Evolutionary conservation across 257 asterid species (phyloP), one percentile per base, ranked within the genome.

Genomic region (Mentha longifolia): DNA sequence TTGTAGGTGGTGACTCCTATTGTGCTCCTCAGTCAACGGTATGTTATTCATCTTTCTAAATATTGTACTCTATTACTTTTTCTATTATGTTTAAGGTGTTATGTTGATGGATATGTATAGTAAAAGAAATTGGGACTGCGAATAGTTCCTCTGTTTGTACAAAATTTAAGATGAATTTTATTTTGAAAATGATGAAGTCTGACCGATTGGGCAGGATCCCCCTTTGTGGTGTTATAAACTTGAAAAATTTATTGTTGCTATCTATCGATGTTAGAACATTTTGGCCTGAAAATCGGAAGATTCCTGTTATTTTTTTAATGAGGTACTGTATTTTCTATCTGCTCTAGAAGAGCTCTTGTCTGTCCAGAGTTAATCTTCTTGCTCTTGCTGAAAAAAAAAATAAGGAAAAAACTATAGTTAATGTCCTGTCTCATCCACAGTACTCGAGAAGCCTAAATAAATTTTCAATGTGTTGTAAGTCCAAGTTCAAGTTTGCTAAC

Each of bases 11-110:
- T 94, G 80, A 94, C 99, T 63, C 99, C 99, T 55, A 84, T 94
- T 63, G 99, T 97, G 19, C 99, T 97, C 72, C 78, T 94, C 74
- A 94, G 99, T 81, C 97, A 94, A 78, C 99, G 99, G 99, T 94
- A 94, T 61, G 67, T 67, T 59, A 61, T 71, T 11, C 47, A 57
- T 30, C 51, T 19, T 46, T 57, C 35, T 52, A 19, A 74, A 8
- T 37, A n/a, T 60, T 76, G 37, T 62, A 19, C 61, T 54, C 67
- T 46, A 2, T 46, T 35, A 7, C 22, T 31, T 73, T 49, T 6
- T 52, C 15, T 46, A 71, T n/a, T 55, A 10, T 43, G 15, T 7
- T 61, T 17, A 64, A 14, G 7, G 15, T 35, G 41, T 64, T 39
- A 19, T 46, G 41, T 16, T 52, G 7, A 0, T 6, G 55, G n/a